phyloP scores from a whole-genome alignment of 768 basidiomycete genomes.

The Boletus subcaerulescens region DNA sequence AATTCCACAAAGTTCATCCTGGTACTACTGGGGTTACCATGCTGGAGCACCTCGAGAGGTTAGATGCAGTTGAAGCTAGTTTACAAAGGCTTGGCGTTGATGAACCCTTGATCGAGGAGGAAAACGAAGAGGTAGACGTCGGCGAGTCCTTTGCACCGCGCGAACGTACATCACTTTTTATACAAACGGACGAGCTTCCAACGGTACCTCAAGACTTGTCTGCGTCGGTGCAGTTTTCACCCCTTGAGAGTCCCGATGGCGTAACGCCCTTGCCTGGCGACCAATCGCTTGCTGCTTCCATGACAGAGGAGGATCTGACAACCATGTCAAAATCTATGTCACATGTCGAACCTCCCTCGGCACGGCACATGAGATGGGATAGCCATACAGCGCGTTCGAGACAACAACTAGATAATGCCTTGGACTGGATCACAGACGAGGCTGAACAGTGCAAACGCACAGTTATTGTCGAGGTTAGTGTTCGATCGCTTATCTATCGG shows the following conservation, averaged over 20 bases:
- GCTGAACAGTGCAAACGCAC: constrained; percentile 47
- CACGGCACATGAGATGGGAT: constrained; percentile 36
- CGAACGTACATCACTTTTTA: constrained; percentile 14
- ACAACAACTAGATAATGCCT: constrained; percentile 30
- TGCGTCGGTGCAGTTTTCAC: constrained; percentile 47
- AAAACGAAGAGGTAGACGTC: constrained; percentile 62
- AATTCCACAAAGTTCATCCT: constrained; percentile 79
- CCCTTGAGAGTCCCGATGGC: constrained; percentile 52
- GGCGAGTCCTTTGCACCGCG: constrained; percentile 43
- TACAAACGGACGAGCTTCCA: constrained; percentile 31
- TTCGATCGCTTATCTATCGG: background rate
- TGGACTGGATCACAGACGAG: constrained; percentile 47
- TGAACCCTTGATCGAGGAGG: constrained; percentile 47
- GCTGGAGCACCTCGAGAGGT: constrained; percentile 78
- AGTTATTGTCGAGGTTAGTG: constrained; percentile 70
- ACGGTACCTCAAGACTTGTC: constrained; percentile 14
- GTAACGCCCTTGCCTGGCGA: constrained; percentile 57
- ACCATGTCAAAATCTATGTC: constrained; percentile 76
- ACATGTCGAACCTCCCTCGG: constrained; percentile 54
- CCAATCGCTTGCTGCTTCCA: constrained; percentile 49
- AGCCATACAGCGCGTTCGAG: constrained; percentile 28
- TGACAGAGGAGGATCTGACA: constrained; percentile 68
- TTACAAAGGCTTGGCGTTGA: constrained; percentile 69
- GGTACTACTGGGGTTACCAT: constrained; percentile 86
- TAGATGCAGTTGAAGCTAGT: constrained; percentile 81